These are phyloP conservation scores for Tylopilus plumbeoviolaceoides DNA, from an alignment of 768 basidiomycete genomes.

Conservation along the genomic window DNA sequence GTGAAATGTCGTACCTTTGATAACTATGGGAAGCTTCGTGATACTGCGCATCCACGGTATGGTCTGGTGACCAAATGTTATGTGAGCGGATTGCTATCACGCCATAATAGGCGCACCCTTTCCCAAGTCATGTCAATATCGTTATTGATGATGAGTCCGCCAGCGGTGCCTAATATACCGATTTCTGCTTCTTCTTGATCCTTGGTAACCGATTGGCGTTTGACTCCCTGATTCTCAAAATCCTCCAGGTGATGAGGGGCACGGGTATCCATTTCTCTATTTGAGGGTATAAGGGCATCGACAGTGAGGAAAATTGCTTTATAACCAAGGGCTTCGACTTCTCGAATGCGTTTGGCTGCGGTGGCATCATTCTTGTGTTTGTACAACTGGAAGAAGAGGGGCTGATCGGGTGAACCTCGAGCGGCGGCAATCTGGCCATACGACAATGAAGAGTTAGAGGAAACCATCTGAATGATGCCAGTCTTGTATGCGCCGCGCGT, in stretches of 20 bases:
- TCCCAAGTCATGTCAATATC: slow-evolving; percentile 79
- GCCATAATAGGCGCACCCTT: slow-evolving; percentile 36
- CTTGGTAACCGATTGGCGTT: slow-evolving; percentile 21
- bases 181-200: slow-evolving; percentile 36
- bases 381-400: slow-evolving; percentile 83
- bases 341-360: slow-evolving; percentile 66
- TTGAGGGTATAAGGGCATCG: slow-evolving; percentile 80
- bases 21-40: slow-evolving; percentile 65
- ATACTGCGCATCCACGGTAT: slow-evolving; percentile 74
- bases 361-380: slow-evolving; percentile 65
- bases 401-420: slow-evolving; percentile 49
- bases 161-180: slow-evolving; percentile 59
- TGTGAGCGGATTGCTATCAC: background rate
- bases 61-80: slow-evolving; percentile 40
- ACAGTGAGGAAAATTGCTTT: slow-evolving; percentile 91
- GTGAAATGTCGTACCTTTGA: slow-evolving; percentile 53
- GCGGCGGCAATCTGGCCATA: slow-evolving; percentile 57
- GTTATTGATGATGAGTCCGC: slow-evolving; percentile 59
- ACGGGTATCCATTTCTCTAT: slow-evolving; percentile 71
- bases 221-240: slow-evolving; percentile 39
- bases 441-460: slow-evolving; percentile 71
- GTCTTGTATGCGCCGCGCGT: slow-evolving; percentile 61
- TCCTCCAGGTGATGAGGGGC: slow-evolving; percentile 56
- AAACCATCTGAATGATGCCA: slow-evolving; percentile 83
- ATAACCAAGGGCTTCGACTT: slow-evolving; percentile 71